Percentiles rank a stretch among this genome's conserved stretches.
phyloP scores from a whole-genome alignment of 257 asterid species.

The Gentiana macrophylla region DNA sequence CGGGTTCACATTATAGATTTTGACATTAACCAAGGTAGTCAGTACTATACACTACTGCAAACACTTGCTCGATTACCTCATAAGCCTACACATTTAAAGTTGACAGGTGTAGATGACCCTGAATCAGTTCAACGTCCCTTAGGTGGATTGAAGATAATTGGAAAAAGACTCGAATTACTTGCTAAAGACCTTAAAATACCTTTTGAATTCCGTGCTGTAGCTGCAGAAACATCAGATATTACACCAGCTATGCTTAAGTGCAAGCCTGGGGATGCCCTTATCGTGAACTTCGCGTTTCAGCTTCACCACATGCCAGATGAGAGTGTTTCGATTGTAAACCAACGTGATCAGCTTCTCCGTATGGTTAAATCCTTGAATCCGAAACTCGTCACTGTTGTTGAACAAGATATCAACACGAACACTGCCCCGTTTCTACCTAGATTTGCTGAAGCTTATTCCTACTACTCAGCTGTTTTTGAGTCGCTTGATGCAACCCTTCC shows the following conservation, averaged over 20 bases:
- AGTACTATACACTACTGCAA: slow-evolving; percentile 71
- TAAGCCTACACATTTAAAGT: slow-evolving; percentile 39
- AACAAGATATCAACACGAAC: slow-evolving; percentile 85
- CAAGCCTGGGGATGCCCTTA: slow-evolving; percentile 54
- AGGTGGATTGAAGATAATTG: slow-evolving; percentile 64
- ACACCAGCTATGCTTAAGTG: slow-evolving; percentile 40
- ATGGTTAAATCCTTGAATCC: slow-evolving; percentile 83
- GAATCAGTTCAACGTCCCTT: slow-evolving; percentile 74
- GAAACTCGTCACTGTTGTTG: slow-evolving; percentile 76
- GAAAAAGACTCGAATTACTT: slow-evolving; percentile 56
- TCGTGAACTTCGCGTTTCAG: slow-evolving; percentile 92
- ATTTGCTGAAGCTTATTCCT: slow-evolving; percentile 66
- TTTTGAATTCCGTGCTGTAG: slow-evolving; percentile 58
- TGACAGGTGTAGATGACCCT: slow-evolving; percentile 94
- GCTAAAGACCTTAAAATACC: slow-evolving; percentile 52
- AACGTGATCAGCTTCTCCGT: slow-evolving; percentile 78
- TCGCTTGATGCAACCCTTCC: slow-evolving; percentile 78
- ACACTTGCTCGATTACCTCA: slow-evolving; percentile 50
- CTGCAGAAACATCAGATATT: slow-evolving; percentile 55
- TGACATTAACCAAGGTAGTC: slow-evolving; percentile 93
- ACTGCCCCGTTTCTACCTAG: slow-evolving; percentile 74
- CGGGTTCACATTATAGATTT: slow-evolving; percentile 77
- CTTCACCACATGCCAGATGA: slow-evolving; percentile 98
- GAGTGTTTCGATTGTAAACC: slow-evolving; percentile 69
- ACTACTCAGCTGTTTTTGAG: slow-evolving; percentile 72